Evolutionary conservation across 2,329 filamentous ascomycete genomes (phyloP).

Genomic region (Aurifilum marmelostoma): DNA sequence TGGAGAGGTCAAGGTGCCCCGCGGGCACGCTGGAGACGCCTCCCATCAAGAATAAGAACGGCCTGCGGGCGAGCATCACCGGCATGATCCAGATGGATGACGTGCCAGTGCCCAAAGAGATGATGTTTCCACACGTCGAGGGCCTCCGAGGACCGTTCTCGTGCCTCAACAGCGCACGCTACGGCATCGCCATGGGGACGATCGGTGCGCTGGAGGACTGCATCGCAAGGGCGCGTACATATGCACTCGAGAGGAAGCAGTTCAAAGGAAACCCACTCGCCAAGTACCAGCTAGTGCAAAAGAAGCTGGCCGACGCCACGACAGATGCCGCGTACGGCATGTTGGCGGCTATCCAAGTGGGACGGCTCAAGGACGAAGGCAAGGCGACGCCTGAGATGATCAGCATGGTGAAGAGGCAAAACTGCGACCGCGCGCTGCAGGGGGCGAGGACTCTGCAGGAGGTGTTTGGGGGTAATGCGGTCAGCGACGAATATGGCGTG

Average conservation of each 20-base stretch:
- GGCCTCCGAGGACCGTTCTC: conserved; percentile 88
- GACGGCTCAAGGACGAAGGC: conserved; percentile 88
- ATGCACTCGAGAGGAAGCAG: conserved; percentile 90
- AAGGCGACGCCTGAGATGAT: conserved; percentile 95
- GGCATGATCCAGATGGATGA: conserved; percentile 97
- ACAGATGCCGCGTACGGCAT: conserved; percentile 92
- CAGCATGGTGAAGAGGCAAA: conserved; percentile 93
- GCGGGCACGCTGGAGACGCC: conserved; percentile 90
- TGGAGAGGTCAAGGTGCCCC: conserved; percentile 84
- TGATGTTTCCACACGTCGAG: conserved; percentile 92
- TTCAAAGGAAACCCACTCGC: conserved; percentile 96
- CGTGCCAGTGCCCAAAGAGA: conserved; percentile 83
- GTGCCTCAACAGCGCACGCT: conserved; percentile 90
- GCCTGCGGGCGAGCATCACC: conserved; percentile 88
- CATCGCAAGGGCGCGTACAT: conserved; percentile 76
- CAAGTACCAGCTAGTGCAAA: conserved; percentile 95
- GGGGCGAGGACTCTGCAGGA: conserved; percentile 86
- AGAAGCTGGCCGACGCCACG: conserved; percentile 91
- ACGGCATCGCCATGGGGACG: conserved; percentile 91
- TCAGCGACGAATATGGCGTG: conserved; percentile 95
- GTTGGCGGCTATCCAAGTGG: conserved; percentile 88
- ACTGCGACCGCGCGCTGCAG: conserved; percentile 85
- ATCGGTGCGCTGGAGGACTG: conserved; percentile 96
- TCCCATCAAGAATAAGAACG: conserved; percentile 92
- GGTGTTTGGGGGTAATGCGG: conserved; percentile 97